phyloP scores from a whole-genome alignment of 1,139 yeast species.

The Kodamaea plutei region DNA sequence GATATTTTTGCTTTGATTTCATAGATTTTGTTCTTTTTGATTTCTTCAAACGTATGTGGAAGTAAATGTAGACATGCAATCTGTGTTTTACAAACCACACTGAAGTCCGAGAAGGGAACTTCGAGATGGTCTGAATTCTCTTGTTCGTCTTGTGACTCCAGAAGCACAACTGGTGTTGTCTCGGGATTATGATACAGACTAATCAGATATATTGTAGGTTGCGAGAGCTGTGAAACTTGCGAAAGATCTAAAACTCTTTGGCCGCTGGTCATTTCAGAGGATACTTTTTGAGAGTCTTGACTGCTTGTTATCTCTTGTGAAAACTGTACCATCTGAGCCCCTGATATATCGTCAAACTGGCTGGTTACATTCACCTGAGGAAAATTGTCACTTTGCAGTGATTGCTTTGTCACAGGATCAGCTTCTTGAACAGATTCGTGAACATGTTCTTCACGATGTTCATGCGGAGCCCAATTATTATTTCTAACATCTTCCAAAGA shows the following conservation, averaged over 20 bases:
- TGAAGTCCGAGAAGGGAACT: not conserved
- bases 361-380: conserved; percentile 3
- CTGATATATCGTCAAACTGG: conserved; percentile 3
- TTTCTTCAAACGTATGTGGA: conserved; percentile 13
- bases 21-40: conserved; percentile 14
- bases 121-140: not conserved
- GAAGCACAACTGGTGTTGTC: too few relatives aligned
- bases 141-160: too few relatives aligned
- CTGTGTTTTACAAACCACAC: conserved; percentile 1
- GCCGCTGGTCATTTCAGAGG: conserved; percentile 6
- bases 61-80: conserved; percentile 1
- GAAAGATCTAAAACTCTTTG: conserved; percentile 2
- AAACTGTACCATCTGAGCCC: conserved; percentile 1
- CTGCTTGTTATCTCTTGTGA: conserved; percentile 7
- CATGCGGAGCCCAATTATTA: too few relatives aligned
- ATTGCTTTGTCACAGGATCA: conserved; percentile 1
- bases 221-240: not conserved
- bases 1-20: conserved; percentile 18
- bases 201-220: too few relatives aligned
- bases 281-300: conserved; percentile 1
- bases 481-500: too few relatives aligned
- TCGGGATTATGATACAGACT: too few relatives aligned
- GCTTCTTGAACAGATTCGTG: too few relatives aligned
- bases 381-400: too few relatives aligned
- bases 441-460: too few relatives aligned